phyloP scores from a whole-genome alignment of 306 rosid species.

The Vigna angularis region DNA sequence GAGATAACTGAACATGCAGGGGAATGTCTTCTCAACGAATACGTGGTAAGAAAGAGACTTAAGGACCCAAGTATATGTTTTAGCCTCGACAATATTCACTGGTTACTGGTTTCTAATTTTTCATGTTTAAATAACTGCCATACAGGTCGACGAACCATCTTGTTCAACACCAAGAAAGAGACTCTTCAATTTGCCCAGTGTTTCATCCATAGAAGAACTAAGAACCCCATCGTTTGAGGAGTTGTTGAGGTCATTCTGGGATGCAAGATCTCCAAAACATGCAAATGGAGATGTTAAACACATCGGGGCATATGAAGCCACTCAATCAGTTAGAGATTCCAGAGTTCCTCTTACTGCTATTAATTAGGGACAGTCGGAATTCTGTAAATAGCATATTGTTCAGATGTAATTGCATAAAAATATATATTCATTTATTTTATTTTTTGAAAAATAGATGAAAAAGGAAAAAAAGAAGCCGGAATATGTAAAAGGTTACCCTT shows the following conservation, averaged over 20 bases:
- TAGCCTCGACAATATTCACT: not conserved
- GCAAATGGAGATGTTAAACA: constrained; percentile 92
- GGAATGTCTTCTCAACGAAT: constrained; percentile 80
- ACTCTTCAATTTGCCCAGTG: constrained; percentile 83
- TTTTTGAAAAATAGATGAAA: constrained; percentile 16
- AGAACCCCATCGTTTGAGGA: constrained; percentile 95
- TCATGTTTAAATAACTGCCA: constrained; percentile 19
- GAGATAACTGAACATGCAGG: constrained; percentile 97
- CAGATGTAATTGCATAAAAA: constrained; percentile 52
- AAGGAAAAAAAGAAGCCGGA: constrained; percentile 36
- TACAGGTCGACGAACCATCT: constrained; percentile 95
- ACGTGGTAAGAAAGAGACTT: constrained; percentile 69
- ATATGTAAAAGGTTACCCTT: constrained; percentile 28
- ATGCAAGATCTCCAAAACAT: constrained; percentile 68
- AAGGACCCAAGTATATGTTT: not conserved
- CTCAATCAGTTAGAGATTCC: constrained; percentile 91
- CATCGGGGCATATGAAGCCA: constrained; percentile 69
- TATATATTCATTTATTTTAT: constrained; percentile 54
- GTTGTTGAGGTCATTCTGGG: constrained; percentile 87
- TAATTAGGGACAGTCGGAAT: constrained; percentile 60
- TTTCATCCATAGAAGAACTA: constrained; percentile 87
- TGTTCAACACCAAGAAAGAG: constrained; percentile 98
- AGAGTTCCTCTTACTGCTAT: constrained; percentile 97
- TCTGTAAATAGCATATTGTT: constrained; percentile 76
- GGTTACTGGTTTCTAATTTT: constrained; percentile 11